These are phyloP conservation scores for Hyphopichia burtonii DNA, from an alignment of 1,139 yeast genomes.

Conservation along the genomic window DNA sequence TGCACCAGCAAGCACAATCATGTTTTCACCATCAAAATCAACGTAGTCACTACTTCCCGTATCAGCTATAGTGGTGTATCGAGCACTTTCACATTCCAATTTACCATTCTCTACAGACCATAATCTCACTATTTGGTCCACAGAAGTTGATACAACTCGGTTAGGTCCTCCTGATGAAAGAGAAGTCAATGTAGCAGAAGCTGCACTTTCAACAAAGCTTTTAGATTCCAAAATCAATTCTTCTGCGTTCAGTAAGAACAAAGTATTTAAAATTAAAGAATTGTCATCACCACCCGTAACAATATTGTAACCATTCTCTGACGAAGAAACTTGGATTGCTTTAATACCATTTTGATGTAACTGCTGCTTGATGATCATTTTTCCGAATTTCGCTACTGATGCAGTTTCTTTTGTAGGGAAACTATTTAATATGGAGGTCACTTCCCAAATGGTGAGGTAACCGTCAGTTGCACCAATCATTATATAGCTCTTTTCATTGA, in stretches of 20 bases:
- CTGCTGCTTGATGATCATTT: slow-evolving; percentile 41
- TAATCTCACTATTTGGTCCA: slow-evolving; percentile 71
- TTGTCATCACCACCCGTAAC: slow-evolving; percentile 94
- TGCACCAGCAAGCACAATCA: slow-evolving; percentile 66
- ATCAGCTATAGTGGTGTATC: slow-evolving; percentile 84
- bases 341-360: slow-evolving; percentile 87
- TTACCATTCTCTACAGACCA: slow-evolving; percentile 49
- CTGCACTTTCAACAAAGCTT: slow-evolving; percentile 55
- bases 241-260: background rate
- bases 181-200: slow-evolving; percentile 84
- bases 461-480: slow-evolving; percentile 84
- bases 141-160: slow-evolving; percentile 53
- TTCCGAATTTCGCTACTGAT: slow-evolving; percentile 13
- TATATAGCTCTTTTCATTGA: slow-evolving; percentile 30
- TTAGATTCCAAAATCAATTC: slow-evolving; percentile 19
- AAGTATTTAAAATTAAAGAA: slow-evolving; percentile 50
- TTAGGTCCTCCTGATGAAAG: slow-evolving; percentile 31
- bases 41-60: slow-evolving; percentile 68
- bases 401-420: background rate
- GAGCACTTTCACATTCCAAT: slow-evolving; percentile 39
- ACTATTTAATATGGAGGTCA: slow-evolving; percentile 19
- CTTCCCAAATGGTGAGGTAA: slow-evolving; percentile 59
- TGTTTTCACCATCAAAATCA: slow-evolving; percentile 15
- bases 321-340: slow-evolving; percentile 26
- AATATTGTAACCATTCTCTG: slow-evolving; percentile 27